phyloP scores from a whole-genome alignment of 2,329 filamentous ascomycete species.

The Microcyclosporella mali region DNA sequence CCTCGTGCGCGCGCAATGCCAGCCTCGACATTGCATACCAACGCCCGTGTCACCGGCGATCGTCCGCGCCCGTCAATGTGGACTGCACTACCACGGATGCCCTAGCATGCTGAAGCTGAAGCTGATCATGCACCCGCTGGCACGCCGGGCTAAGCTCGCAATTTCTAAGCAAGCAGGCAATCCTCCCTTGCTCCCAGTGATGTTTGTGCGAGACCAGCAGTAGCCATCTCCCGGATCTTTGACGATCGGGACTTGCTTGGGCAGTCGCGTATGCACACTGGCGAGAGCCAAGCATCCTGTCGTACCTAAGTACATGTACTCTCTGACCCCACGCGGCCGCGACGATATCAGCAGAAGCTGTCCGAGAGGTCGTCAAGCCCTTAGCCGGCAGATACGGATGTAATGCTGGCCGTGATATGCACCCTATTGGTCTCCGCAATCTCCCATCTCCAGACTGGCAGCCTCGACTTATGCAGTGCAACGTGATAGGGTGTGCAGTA shows the following conservation, averaged over 20 bases:
- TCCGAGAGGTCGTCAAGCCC: background rate
- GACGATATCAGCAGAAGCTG: constrained; percentile 1
- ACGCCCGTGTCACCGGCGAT: background rate
- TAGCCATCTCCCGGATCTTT: constrained; percentile 3
- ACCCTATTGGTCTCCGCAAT: background rate
- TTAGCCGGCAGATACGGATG: no score
- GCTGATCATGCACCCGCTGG: background rate
- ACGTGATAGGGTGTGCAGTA: no score
- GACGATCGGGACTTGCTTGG: constrained; percentile 1
- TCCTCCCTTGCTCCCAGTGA: no score
- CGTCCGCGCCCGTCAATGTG: background rate
- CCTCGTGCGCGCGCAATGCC: background rate
- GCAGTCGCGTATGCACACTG: background rate
- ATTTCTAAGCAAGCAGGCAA: no score
- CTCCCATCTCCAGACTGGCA: background rate
- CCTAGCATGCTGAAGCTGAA: background rate
- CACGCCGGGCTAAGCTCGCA: constrained; percentile 3
- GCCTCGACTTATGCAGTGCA: background rate
- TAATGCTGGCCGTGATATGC: no score
- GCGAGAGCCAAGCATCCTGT: constrained; percentile 2
- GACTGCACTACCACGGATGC: background rate
- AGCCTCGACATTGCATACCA: background rate
- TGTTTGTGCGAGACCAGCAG: no score
- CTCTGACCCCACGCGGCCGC: background rate
- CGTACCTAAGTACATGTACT: no score